Evolutionary conservation across 2,329 filamentous ascomycete genomes (phyloP).

Genomic region (Botrytis elliptica): DNA sequence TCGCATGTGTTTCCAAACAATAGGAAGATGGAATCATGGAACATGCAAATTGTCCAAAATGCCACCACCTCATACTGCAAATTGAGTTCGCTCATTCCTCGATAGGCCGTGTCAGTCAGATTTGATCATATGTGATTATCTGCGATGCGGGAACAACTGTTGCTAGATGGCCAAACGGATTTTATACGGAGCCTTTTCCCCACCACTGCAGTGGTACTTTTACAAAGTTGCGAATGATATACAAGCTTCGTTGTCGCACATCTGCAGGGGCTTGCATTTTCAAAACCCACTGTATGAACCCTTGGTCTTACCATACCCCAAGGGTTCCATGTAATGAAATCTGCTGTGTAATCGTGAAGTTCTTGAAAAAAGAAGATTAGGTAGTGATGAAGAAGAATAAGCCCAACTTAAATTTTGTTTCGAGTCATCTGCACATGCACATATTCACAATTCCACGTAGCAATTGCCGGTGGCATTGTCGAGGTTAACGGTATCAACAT

Average conservation of each 20-base stretch:
- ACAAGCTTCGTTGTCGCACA: not conserved
- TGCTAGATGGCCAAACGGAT: not conserved
- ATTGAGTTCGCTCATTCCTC: not conserved
- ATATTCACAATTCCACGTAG: not conserved
- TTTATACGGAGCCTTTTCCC: conserved; percentile 4
- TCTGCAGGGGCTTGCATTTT: not conserved
- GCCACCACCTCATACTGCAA: not conserved
- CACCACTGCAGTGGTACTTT: not conserved
- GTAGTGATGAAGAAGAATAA: not conserved
- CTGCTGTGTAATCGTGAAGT: not conserved
- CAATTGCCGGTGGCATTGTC: not conserved
- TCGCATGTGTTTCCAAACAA: not conserved
- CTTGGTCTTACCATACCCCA: not conserved
- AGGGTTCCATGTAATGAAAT: not conserved
- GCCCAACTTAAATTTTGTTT: not conserved
- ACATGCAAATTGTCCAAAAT: not conserved
- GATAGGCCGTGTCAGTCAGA: not conserved
- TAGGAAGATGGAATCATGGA: not conserved
- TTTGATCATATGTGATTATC: not conserved
- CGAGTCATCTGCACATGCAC: not conserved
- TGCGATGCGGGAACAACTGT: not conserved
- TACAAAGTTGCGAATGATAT: not conserved
- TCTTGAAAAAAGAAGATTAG: not conserved
- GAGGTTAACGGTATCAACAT: not conserved
- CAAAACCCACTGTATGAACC: not conserved